Base-by-base conservation (phyloP, 768 basidiomycete genomes). In the Mycena alexandri region DNA sequence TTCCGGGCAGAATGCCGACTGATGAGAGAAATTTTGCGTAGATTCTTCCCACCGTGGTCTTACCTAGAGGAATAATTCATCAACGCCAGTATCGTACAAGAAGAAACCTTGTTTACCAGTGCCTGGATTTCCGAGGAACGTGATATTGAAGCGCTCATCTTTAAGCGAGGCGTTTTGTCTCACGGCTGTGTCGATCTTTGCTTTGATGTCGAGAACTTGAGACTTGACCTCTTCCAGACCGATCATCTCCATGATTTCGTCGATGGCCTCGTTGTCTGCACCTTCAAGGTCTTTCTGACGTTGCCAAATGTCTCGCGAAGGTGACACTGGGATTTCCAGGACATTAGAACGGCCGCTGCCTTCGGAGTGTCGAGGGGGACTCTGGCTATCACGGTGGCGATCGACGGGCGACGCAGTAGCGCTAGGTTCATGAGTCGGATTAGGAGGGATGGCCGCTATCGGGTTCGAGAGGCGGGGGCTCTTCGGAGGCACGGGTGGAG, bases 91-190 rank as follows among this genome's bases (percentile, higher is more conserved):
- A 21, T 16, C 21, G 24, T 4, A 44, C 53, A 2, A 41, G 19
- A 50, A 63, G 10, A 65, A 34, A 5, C 5, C n/a, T n/a, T n/a
- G 68, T 81, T 33, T 63, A 91, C 91, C 91, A 75, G 91, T 93
- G 11, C 91, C 91, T 5, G 91, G 91, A 71, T 93, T 93, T 16
- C 91, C 91, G 0, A 90, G 83, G 14, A 93, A 78, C 14, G 82
- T 84, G 21, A 86, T 81, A 74, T 92, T 91, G 73, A 89, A 86
- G 0, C 90, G 79, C 59, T 91, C 89, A 33, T 82, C 80, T 25
- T 84, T 81, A 16, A 89, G 66, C 7, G 88, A 82, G 0, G 82
- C 76, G 17, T 79, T 80, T 76, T 92, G 91, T 10, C 90, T 83
- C n/a, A 74, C 77, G 33, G 81, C 79, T 0, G 81, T 77, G 21